Base-by-base conservation (phyloP, 1,284 basidiomycete species). In the Papiliotrema terrestris region DNA sequence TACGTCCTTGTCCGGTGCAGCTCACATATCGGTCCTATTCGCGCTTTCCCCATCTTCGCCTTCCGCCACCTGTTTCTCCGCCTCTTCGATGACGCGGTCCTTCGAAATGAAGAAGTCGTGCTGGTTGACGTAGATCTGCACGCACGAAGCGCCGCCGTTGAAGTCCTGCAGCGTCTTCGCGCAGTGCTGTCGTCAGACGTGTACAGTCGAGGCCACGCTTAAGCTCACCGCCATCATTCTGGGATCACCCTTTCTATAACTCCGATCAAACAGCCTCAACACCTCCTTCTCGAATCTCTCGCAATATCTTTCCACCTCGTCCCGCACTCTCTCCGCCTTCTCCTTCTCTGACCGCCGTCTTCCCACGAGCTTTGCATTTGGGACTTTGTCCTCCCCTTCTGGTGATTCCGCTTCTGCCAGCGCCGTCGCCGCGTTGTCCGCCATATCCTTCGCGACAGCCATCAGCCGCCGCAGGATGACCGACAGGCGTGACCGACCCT, bases 271-370 rank as follows among this genome's bases (percentile, higher is more conserved):
- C 45, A 98, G 80, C 69, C 89, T 86, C 53, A 98, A 84, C 85
- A 98, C 95, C 71, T 98, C 95, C 77, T 96, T 97, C 78, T 99
- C 96, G 65, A 98, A 98, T 69, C 89, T 89, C 78, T 99, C 96
- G 78, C 94, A 96, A 69, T 97, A 98, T 54, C 83, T 85, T 71
- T 96, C 92, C 57, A 76, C 68, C 86, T 83, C 32, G 86, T 92
- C 90, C 86, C 71, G 39, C 6, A 77, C 70, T 43, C 69, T 66
- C 45, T 75, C 74, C 1, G 74, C 75, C 58, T 69, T 72, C 48
- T 77, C 75, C 57, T 72, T 68, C 54, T 77, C 73, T 9, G 52
- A 59, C 32, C 66, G 61, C 14, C 65, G 54, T 53, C 65, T 66
- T 3, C 42, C 45, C 11, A 69, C 51, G 3, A 42, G 22, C 51